These are phyloP conservation scores for Gastrodia elata DNA, from an alignment of 106 monocot species.

Conservation along the genomic window DNA sequence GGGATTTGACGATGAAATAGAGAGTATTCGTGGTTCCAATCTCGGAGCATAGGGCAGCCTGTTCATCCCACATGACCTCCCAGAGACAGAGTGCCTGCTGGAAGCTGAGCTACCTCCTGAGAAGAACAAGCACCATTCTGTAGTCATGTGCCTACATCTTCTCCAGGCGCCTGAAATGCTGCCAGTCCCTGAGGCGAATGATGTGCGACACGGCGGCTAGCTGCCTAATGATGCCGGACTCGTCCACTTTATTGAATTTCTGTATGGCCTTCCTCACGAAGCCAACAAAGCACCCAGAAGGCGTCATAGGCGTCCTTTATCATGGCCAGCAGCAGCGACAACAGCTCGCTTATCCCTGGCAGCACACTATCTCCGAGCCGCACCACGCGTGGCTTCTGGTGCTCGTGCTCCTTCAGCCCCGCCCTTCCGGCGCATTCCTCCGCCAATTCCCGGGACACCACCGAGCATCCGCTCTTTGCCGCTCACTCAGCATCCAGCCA, in stretches of 20 bases:
- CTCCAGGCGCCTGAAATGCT: slow-evolving; percentile 31
- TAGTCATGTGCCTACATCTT: slow-evolving; percentile 18
- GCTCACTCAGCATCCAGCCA: slow-evolving; percentile 62
- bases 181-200: slow-evolving; percentile 29
- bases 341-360: slow-evolving; percentile 59
- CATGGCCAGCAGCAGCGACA: slow-evolving; percentile 31
- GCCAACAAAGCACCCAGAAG: slow-evolving; percentile 52
- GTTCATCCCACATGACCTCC: slow-evolving; percentile 23
- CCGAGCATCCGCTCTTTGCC: slow-evolving; percentile 23
- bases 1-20: too few relatives aligned
- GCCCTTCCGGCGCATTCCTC: slow-evolving; percentile 24
- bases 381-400: slow-evolving; percentile 57
- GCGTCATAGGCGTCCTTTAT: slow-evolving; percentile 33
- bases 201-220: slow-evolving; percentile 31
- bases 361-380: slow-evolving; percentile 70
- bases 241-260: slow-evolving; percentile 47
- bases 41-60: slow-evolving; percentile 33
- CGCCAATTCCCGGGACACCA: slow-evolving; percentile 34
- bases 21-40: slow-evolving; percentile 26
- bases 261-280: slow-evolving; percentile 43
- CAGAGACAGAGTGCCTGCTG: slow-evolving; percentile 32
- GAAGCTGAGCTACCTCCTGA: slow-evolving; percentile 38
- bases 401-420: slow-evolving; percentile 48
- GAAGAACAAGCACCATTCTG: slow-evolving; percentile 29
- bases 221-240: slow-evolving; percentile 37